Evolutionary conservation across 441 rosid species (phyloP), one percentile per base, ranked within the genome.

Genomic region (Gossypium aridum): DNA sequence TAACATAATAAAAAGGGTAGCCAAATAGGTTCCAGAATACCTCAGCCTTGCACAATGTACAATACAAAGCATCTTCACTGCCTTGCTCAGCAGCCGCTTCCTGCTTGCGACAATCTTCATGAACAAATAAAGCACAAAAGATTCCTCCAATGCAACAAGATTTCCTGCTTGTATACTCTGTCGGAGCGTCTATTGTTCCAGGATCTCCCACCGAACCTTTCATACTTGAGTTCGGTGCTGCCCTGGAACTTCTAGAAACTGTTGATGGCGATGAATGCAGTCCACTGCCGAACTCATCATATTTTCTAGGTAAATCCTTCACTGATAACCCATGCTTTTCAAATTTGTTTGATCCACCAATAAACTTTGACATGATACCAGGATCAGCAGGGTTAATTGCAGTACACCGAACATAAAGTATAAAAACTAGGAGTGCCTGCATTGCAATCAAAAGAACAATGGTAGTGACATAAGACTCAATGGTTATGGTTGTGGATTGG

Each of bases 341-440:
- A 71, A 66, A 71, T 74, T 76, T 67, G 37, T 74, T 62, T 69
- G 83, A 75, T 12, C 56, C 77, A 13, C 75, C 55, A 23, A 85
- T 84, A 71, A 87, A 89, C 31, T 83, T 89, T 7, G 87, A 89
- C 93, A 87, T 86, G 70, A 89, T 89, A 28, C 93, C 90, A 51
- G 93, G 91, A 87, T 89, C 93, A 34, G 93, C 91, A 54, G 91
- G 93, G 80, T 89, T 89, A 63, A 89, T 89, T 23, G 91, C 91
- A 74, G 93, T 89, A 80, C 89, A 87, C 16, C 90, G 87, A 76
- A 86, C 90, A 82, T 89, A 89, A 22, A 89, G 89, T 76, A 87
- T 76, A 71, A 89, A 89, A 31, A 87, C 93, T 47, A 87, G 78
- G 76, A 89, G 87, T 62, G 87, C 93, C 91, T 89, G 90, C 75